phyloP scores from a whole-genome alignment of 352 stramenopile genomes.

The Pythium volutum region DNA sequence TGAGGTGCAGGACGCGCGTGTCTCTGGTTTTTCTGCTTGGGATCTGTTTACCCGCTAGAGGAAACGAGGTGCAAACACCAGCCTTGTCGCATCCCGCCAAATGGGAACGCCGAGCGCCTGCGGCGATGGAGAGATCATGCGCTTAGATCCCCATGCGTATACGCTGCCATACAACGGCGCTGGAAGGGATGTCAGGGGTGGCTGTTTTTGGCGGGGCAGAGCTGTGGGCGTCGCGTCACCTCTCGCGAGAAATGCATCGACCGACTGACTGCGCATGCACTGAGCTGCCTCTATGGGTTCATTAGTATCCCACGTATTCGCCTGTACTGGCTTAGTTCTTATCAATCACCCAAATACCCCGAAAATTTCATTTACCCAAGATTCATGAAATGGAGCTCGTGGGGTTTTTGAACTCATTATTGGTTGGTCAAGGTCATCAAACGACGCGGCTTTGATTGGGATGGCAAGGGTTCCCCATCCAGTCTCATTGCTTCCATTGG shows the following conservation, averaged over 20 bases:
- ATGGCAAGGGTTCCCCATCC: not conserved
- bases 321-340: not conserved
- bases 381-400: slow-evolving; percentile 5
- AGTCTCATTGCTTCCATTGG: not conserved
- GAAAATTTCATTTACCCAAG: slow-evolving; percentile 7
- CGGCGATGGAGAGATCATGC: no score
- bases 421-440: slow-evolving; percentile 27
- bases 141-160: no score
- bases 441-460: slow-evolving; percentile 10
- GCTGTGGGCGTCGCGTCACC: no score
- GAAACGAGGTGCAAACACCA: not conserved
- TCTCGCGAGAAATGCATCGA: no score
- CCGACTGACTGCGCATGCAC: no score
- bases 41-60: not conserved
- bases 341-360: slow-evolving; percentile 6
- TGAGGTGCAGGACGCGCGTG: slow-evolving; percentile 19
- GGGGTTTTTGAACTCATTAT: slow-evolving; percentile 1
- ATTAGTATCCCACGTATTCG: not conserved
- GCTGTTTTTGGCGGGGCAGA: no score
- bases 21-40: slow-evolving; percentile 15
- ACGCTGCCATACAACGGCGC: no score
- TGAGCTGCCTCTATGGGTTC: not conserved
- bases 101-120: no score
- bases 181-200: no score
- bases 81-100: no score